Percentiles rank a stretch among this genome's conserved stretches.
Conservation (phyloP, 108 stramenopile species). For the Bacterosira constricta region DNA sequence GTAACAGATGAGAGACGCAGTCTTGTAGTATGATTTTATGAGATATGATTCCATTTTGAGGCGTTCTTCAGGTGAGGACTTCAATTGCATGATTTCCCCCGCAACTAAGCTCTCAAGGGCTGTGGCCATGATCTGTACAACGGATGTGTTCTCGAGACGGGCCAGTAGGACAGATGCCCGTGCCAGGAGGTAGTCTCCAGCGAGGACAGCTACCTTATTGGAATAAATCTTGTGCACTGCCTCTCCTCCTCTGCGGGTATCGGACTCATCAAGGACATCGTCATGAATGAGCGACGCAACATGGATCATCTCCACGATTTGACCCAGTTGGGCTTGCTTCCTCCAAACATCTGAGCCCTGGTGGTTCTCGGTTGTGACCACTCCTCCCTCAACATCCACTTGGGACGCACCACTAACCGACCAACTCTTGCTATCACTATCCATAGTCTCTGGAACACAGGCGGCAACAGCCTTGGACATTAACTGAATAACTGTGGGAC, state of each 20-base stretch:
- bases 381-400: conserved; percentile 65
- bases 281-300: conserved; percentile 97
- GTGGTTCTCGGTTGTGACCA: conserved; percentile 76
- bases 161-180: conserved; percentile 93
- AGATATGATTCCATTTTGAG: conserved; percentile 92
- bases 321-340: conserved; percentile 90
- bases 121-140: conserved; percentile 98
- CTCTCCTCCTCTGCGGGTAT: conserved; percentile 93
- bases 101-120: conserved; percentile 94
- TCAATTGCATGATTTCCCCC: conserved; percentile 98
- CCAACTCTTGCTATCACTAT: conserved; percentile 47
- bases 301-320: conserved; percentile 99
- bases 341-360: conserved; percentile 85
- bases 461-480: conserved; percentile 89
- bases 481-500: conserved; percentile 95
- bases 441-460: conserved; percentile 57
- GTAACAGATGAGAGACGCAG: conserved; percentile 94
- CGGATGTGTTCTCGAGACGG: conserved; percentile 90
- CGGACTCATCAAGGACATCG: conserved; percentile 97
- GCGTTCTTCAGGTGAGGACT: conserved; percentile 79
- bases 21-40: conserved; percentile 97
- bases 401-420: conserved; percentile 81
- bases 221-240: conserved; percentile 98
- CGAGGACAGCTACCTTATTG: conserved; percentile 98
- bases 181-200: conserved; percentile 96